A percentile compares a stretch with the other conserved stretches of the same genome.
These are phyloP conservation scores for Candida michaelii DNA, from an alignment of 805 yeast genomes.

Conservation along the genomic window DNA sequence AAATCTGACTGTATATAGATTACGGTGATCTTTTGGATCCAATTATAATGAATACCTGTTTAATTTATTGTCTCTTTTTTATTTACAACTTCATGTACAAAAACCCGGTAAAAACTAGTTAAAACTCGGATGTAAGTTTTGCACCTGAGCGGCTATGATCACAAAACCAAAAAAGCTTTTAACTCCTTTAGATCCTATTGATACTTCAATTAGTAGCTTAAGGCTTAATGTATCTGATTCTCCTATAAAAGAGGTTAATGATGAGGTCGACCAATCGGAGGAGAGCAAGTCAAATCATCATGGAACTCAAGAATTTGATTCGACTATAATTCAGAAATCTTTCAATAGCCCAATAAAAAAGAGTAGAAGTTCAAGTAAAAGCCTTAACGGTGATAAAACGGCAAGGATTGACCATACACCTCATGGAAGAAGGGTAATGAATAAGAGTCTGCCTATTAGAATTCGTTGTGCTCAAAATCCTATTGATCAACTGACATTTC, in stretches of 20 bases:
- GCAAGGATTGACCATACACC: too few species aligned
- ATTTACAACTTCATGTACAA: too few species aligned
- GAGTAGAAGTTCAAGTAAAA: background rate
- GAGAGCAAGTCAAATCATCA: background rate
- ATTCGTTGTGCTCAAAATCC: background rate
- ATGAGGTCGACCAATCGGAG: too few species aligned
- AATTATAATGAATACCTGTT: too few species aligned
- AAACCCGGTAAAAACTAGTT: too few species aligned
- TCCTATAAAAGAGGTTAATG: background rate
- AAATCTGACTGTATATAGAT: too few species aligned
- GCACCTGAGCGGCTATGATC: constrained; percentile 1
- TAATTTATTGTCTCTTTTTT: too few species aligned
- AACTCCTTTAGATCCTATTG: background rate
- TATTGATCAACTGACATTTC: background rate
- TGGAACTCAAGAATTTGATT: constrained; percentile 10
- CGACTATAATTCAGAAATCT: constrained; percentile 8
- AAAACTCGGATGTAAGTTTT: background rate
- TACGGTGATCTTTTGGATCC: too few species aligned
- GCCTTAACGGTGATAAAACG: too few species aligned
- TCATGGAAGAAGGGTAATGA: background rate
- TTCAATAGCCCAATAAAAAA: constrained; percentile 8
- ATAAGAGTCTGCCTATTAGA: constrained; percentile 2
- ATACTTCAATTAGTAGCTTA: constrained; percentile 1
- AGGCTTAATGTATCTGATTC: background rate
- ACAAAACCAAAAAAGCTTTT: constrained; percentile 2